Base-by-base conservation (phyloP, 2,329 filamentous ascomycete species). In the Trichoderma semiorbis region DNA sequence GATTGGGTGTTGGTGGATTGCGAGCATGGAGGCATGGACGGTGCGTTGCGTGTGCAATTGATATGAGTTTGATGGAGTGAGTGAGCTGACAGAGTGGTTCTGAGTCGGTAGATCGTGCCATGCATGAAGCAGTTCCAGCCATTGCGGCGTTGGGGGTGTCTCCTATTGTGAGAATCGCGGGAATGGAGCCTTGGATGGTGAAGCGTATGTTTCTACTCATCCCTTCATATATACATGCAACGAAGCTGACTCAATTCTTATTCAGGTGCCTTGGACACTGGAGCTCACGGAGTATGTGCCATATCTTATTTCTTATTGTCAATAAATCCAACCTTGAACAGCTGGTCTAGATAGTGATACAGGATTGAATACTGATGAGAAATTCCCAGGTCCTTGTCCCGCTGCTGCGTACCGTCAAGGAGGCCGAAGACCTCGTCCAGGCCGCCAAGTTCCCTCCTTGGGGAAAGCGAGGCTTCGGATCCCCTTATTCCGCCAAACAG, bases 1-100 rank as follows among this genome's bases (percentile, higher is more conserved):
- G 90, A 92, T 77, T 92, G 90, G 85, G 87, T 93, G 11, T 83
- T 91, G 78, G 87, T 88, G 65, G 86, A 87, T 73, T 86, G 85
- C 70, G 86, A 86, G 75, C 86, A 88, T 75, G 86, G 86, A 10
- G 85, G 84, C 73, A 80, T 87, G 72, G 84, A 85, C 47, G 86
- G 82, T 84, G 75, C 39, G 75, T 66, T 10, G 39, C 21, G 36
- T n/a, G n/a, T 39, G 32, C 34, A 16, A 16, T 30, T 57, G 32
- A 18, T 55, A 21, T 21, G 24, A 58, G 16, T 28, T 8, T 39
- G 39, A 62, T 32, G 5, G n/a, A 24, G 18, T 24, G 24, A 32
- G 18, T 24, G 61, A 21, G 57, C 57, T 60, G 57, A 60, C 57
- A 30, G 2, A n/a, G 55, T 34, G 8, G 30, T 30, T 43, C 24